Percentiles rank a stretch among this genome's conserved stretches.
Conservation (phyloP, 2,329 filamentous ascomycete species). For the Fusarium albosuccineum region DNA sequence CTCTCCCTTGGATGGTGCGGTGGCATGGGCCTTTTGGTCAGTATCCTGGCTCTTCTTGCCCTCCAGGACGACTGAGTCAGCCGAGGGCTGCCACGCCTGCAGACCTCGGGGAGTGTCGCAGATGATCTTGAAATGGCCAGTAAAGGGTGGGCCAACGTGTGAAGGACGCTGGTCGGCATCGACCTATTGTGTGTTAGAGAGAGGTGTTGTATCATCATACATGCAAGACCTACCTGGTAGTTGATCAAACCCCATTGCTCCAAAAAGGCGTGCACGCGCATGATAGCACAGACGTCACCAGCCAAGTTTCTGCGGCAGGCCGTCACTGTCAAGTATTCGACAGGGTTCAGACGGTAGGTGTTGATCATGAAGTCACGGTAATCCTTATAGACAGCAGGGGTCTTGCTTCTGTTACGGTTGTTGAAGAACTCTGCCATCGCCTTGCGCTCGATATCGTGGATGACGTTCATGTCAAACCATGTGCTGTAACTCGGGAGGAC, state of each 20-base stretch:
- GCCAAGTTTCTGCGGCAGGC: constrained; percentile 95
- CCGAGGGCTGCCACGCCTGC: constrained; percentile 93
- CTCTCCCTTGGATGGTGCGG: constrained; percentile 78
- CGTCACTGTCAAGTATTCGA: constrained; percentile 96
- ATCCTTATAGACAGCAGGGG: constrained; percentile 96
- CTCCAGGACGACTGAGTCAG: constrained; percentile 76
- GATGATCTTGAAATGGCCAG: constrained; percentile 95
- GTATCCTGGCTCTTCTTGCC: constrained; percentile 75
- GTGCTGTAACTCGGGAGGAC: constrained; percentile 97
- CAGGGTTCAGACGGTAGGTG: constrained; percentile 94
- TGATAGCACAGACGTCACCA: constrained; percentile 98
- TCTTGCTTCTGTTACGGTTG: constrained; percentile 97
- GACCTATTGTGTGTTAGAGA: constrained; percentile 71
- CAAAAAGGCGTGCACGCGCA: constrained; percentile 97
- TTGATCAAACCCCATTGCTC: constrained; percentile 99
- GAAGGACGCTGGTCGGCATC: constrained; percentile 96
- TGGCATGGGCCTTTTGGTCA: constrained; percentile 77
- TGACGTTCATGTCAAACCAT: constrained; percentile 98
- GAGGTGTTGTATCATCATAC: background rate
- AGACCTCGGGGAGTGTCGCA: constrained; percentile 95
- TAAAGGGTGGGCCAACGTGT: constrained; percentile 95
- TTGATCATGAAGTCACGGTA: constrained; percentile 99
- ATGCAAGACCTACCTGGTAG: constrained; percentile 79
- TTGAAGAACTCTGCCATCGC: constrained; percentile 99
- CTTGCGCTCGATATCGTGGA: constrained; percentile 93